Conservation (phyloP, 1,284 basidiomycete species). For the Mycena citricolor region DNA sequence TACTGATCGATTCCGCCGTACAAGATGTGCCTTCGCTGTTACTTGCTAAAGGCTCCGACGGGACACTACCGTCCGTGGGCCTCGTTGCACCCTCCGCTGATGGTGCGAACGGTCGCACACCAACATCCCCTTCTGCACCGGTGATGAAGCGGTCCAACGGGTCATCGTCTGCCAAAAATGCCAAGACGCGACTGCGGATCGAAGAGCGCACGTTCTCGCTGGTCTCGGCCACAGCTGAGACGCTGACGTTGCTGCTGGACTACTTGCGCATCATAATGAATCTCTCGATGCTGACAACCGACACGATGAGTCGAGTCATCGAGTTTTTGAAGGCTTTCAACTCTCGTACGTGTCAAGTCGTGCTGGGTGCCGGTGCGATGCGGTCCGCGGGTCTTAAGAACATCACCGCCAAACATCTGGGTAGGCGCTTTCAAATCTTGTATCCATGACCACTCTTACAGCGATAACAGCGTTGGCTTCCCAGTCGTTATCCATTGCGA, state of each 20-base stretch:
- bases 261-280: slow-evolving; percentile 91
- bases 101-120: slow-evolving; percentile 20
- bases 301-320: slow-evolving; percentile 90
- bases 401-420: slow-evolving; percentile 97
- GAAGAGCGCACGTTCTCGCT: slow-evolving; percentile 84
- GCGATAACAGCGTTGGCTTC: slow-evolving; percentile 79
- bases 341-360: slow-evolving; percentile 97
- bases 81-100: slow-evolving; percentile 21
- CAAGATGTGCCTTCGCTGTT: slow-evolving; percentile 72
- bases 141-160: slow-evolving; percentile 27
- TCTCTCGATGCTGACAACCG: slow-evolving; percentile 85
- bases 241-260: slow-evolving; percentile 76
- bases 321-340: slow-evolving; percentile 98
- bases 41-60: slow-evolving; percentile 39
- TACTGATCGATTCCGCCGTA: slow-evolving; percentile 81
- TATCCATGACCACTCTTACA: slow-evolving; percentile 19
- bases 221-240: slow-evolving; percentile 83
- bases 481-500: slow-evolving; percentile 92
- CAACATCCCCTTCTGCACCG: slow-evolving; percentile 25
- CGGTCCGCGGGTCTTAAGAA: slow-evolving; percentile 96
- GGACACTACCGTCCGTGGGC: slow-evolving; percentile 29
- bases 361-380: slow-evolving; percentile 97
- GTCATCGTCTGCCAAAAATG: slow-evolving; percentile 31
- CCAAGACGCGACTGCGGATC: slow-evolving; percentile 76
- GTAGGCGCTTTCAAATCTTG: slow-evolving; percentile 38